Percentiles rank a stretch among this genome's conserved stretches.
These are phyloP conservation scores for Litsea cubeba DNA, from an alignment of 164 flowering plant species.

Conservation along the genomic window DNA sequence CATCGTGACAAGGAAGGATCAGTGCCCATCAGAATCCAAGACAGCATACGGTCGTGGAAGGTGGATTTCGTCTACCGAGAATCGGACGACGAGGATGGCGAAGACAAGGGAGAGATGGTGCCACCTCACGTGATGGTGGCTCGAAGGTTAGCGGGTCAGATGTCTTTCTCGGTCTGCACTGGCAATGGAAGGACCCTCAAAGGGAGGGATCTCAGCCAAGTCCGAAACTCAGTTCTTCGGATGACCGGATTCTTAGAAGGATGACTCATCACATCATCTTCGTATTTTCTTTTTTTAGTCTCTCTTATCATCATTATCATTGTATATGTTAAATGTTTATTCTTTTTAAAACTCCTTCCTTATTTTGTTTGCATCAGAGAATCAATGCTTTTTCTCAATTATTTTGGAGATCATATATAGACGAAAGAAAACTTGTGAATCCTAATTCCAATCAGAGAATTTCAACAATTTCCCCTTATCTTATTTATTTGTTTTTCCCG, in stretches of 20 bases:
- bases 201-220: slow-evolving; percentile 63
- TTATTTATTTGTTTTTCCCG: no score
- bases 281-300: no score
- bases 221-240: slow-evolving; percentile 51
- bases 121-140: slow-evolving; percentile 45
- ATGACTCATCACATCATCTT: not conserved
- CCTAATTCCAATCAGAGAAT: no score
- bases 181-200: slow-evolving; percentile 64
- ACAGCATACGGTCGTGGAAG: not conserved
- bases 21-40: slow-evolving; percentile 1
- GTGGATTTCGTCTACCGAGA: not conserved
- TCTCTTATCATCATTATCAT: no score
- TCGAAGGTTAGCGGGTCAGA: slow-evolving; percentile 19
- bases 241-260: slow-evolving; percentile 16
- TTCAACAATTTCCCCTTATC: no score
- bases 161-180: slow-evolving; percentile 59
- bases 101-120: slow-evolving; percentile 31
- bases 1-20: not conserved
- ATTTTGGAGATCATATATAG: not conserved
- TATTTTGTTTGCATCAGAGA: no score
- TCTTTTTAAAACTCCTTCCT: no score
- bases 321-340: no score
- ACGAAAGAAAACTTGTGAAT: not conserved
- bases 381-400: not conserved
- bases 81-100: slow-evolving; percentile 11